A percentile compares a stretch with the other conserved stretches of the same genome.
These are phyloP conservation scores for Fraxinus sp. DNA, from an alignment of 305 asterid species.

Conservation along the genomic window DNA sequence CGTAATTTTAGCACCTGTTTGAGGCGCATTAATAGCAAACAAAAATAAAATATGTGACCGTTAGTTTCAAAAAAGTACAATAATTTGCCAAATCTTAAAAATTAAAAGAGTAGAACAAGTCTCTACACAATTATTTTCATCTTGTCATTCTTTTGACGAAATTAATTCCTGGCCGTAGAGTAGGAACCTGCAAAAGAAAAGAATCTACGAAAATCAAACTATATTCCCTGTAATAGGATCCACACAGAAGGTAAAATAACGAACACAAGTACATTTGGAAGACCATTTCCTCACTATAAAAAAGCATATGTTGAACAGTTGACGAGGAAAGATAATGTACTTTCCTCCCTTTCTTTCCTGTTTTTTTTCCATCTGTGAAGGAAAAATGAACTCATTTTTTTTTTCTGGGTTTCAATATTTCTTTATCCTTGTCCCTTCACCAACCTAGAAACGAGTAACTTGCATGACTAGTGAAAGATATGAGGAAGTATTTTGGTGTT, in stretches of 20 bases:
- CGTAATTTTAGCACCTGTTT: too few relatives aligned
- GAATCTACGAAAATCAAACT: not conserved
- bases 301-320: not conserved
- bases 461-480: not conserved
- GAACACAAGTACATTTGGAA: too few relatives aligned
- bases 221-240: not conserved
- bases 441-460: not conserved
- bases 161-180: not conserved
- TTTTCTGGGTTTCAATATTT: not conserved
- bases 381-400: not conserved
- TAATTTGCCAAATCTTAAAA: too few relatives aligned
- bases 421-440: not conserved
- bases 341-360: not conserved
- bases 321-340: not conserved
- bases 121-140: too few relatives aligned
- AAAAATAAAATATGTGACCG: too few relatives aligned
- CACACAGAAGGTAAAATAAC: not conserved
- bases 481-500: not conserved
- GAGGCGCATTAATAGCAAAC: too few relatives aligned
- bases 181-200: not conserved
- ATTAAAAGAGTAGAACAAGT: too few relatives aligned
- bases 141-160: too few relatives aligned
- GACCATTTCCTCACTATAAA: too few relatives aligned
- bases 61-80: too few relatives aligned
- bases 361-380: not conserved